Conservation (phyloP, 192 early-diverging fungal species). For the Rhizoclosmatium sp. region DNA sequence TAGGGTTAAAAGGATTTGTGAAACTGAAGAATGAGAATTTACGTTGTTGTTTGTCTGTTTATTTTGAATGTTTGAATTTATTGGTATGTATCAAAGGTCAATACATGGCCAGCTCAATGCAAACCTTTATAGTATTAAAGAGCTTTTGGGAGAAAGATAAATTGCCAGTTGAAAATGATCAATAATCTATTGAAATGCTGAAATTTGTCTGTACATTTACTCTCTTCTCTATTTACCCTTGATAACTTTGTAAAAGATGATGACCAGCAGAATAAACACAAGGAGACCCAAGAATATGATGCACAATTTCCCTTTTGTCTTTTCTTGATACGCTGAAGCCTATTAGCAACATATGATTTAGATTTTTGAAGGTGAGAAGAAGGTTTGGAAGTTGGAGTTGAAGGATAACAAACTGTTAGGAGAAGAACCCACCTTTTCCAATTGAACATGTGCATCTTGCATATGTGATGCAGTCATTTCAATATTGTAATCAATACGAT, state of each 20-base stretch:
- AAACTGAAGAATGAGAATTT: too few relatives aligned
- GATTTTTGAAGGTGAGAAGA: background rate
- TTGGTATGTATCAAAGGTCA: too few relatives aligned
- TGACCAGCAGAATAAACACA: conserved; percentile 80
- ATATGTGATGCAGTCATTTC: conserved; percentile 82
- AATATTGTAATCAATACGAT: conserved; percentile 97
- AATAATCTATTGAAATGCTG: too few relatives aligned
- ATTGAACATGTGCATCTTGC: conserved; percentile 84
- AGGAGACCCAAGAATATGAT: conserved; percentile 81
- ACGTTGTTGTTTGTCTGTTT: too few relatives aligned
- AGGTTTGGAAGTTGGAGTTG: background rate
- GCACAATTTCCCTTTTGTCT: conserved; percentile 80
- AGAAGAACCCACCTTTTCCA: conserved; percentile 66
- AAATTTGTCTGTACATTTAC: too few relatives aligned
- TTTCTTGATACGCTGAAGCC: conserved; percentile 85
- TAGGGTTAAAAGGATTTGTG: too few relatives aligned
- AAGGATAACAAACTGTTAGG: background rate
- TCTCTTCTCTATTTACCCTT: background rate
- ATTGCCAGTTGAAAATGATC: too few relatives aligned
- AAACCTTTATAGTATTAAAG: too few relatives aligned
- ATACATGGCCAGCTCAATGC: too few relatives aligned
- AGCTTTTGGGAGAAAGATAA: too few relatives aligned
- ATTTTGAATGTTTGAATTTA: too few relatives aligned
- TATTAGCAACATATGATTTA: conserved; percentile 28
- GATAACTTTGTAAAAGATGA: conserved; percentile 61